Evolutionary conservation across 148 eudicot genomes (phyloP).

Genomic region (Suaeda aralocaspica): DNA sequence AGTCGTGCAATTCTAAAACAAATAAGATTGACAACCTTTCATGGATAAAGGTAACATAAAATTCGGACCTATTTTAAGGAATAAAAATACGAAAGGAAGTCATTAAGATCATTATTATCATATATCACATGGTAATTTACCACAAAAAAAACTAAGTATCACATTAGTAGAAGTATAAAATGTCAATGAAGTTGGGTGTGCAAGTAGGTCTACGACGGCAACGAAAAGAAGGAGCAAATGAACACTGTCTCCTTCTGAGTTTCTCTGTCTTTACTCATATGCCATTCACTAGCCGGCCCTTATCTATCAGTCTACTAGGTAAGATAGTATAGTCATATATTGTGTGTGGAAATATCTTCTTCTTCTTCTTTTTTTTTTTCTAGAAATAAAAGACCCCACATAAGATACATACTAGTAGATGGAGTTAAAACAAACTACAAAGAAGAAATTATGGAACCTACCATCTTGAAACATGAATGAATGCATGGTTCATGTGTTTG

Average conservation of each 20-base stretch:
- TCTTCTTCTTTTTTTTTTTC: too few species aligned
- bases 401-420: too few species aligned
- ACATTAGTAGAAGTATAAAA: neutral
- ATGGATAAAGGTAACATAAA: too few species aligned
- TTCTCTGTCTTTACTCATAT: conserved; percentile 1
- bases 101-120: too few species aligned
- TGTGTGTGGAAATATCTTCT: too few species aligned
- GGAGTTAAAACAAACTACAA: neutral
- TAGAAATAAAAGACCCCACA: neutral
- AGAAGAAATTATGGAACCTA: neutral
- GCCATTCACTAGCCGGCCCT: conserved; percentile 8
- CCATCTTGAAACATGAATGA: neutral
- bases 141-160: too few species aligned
- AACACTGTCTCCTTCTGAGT: neutral
- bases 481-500: neutral
- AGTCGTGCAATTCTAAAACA: too few species aligned
- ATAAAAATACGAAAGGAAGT: too few species aligned
- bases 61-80: too few species aligned
- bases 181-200: conserved; percentile 34
- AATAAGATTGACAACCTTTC: too few species aligned
- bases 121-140: too few species aligned
- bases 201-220: conserved; percentile 29
- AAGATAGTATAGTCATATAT: neutral
- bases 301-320: neutral
- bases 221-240: neutral